Percentiles rank a stretch among this genome's conserved stretches.
Conservation (phyloP, 495 filamentous ascomycete genomes). For the Tuber melanosporum region DNA sequence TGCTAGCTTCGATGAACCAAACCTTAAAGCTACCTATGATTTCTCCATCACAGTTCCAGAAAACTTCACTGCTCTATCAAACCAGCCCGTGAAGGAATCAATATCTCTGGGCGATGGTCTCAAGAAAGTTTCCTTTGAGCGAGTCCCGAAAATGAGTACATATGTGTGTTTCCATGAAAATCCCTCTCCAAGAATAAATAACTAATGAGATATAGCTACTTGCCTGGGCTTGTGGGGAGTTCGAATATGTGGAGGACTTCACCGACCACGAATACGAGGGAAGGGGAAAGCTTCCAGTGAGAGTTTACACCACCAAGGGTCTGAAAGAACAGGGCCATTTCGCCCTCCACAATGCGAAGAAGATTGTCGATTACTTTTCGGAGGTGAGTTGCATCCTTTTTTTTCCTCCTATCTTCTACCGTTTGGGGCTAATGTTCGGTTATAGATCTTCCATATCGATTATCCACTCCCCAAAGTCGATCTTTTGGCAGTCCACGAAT, state of each 20-base stretch:
- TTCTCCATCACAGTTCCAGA: constrained; percentile 84
- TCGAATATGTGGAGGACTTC: constrained; percentile 87
- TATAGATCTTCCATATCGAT: constrained; percentile 74
- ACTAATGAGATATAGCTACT: constrained; percentile 54
- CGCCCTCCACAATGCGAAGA: constrained; percentile 77
- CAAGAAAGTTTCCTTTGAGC: constrained; percentile 77
- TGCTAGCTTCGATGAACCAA: constrained; percentile 82
- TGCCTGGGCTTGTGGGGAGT: constrained; percentile 94
- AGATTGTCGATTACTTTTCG: constrained; percentile 90
- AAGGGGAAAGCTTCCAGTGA: constrained; percentile 71
- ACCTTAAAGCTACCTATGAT: constrained; percentile 91
- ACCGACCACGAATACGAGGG: constrained; percentile 84
- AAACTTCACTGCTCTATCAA: constrained; percentile 79
- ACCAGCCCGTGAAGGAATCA: constrained; percentile 77
- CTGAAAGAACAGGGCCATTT: constrained; percentile 80
- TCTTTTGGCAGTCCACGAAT: constrained; percentile 92
- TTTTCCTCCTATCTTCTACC: not conserved
- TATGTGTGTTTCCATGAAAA: constrained; percentile 50
- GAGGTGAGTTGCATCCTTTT: constrained; percentile 48
- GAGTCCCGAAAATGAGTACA: constrained; percentile 91
- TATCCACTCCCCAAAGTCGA: constrained; percentile 95
- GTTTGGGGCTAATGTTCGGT: not conserved
- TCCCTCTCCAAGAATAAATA: not conserved
- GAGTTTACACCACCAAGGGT: constrained; percentile 89
- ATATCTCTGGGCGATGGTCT: constrained; percentile 50